Base-by-base conservation (phyloP, 2,329 filamentous ascomycete species). In the Calonectria pteridis region DNA sequence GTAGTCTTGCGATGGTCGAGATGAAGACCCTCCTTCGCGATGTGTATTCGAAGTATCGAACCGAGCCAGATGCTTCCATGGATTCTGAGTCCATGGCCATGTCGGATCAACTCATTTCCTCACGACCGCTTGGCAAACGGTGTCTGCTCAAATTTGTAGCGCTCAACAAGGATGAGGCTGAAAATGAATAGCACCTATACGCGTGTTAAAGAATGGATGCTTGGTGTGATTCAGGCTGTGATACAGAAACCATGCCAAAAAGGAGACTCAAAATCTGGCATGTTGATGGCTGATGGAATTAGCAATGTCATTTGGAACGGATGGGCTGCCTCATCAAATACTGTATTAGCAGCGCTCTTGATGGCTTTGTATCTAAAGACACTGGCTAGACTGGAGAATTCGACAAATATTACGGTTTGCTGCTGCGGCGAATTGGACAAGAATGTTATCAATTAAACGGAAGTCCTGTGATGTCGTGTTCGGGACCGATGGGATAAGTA, bases 61-160 rank as follows among this genome's bases (percentile, higher is more conserved):
- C 92, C 0, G 82, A 88, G 10, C 87, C 90, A 0, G 90, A 93
- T 37, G 72, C 80, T 11, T 85, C 84, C 18, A 92, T 91, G 87
- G 89, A 87, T 76, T 84, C 83, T 7, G 87, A 86, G 35, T 87
- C 87, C 29, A 94, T 94, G 93, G 85, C 86, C 40, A 91, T 93
- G 86, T 88, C 90, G 28, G 92, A 94, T 78, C 92, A 93, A 80
- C 86, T 94, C 37, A 93, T 94, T 69, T 93, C 92, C 11, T 89
- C 91, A 20, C 86, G 92, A 59, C 92, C 92, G 0, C 81, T 87
- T 51, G 91, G 89, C 7, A 89, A 93, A 80, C 88, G 83, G 67
- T 94, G 92, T 76, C 83, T 91, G 69, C 80, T 94, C 63, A 85
- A 82, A 62, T 89, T 92, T 73, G 77, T 85, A 18, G 84, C 86